Evolutionary conservation across 208 protist genomes (phyloP), one percentile per base, ranked within the genome.

Genomic region (Giardia muris): DNA sequence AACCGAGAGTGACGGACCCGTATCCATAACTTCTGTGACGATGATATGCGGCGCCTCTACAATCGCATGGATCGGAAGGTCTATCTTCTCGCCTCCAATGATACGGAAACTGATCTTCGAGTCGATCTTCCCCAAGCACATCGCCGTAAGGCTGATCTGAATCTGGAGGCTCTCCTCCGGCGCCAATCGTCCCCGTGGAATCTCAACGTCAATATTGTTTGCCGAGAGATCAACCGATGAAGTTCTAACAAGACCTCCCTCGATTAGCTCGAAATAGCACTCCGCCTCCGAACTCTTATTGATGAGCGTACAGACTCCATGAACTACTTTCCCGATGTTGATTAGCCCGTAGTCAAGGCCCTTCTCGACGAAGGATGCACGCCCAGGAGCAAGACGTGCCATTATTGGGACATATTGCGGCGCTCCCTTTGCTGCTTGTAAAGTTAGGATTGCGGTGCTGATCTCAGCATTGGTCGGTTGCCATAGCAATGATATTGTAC

Each of bases 371-470:
- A 90, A 47, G 4, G n/a, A 2, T 0, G 87, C 87, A 4, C 48
- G 46, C 0, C 87, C 87, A 47, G 87, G 87, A 0, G 1, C n/a
- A 47, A 90, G 45, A 22, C 48, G n/a, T 4, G 10, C 4, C 30
- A 90, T 90, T 47, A 90, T 47, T 90, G 87, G 87, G 2, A 90
- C 44, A 45, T 90, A 90, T 46, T 45, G 42, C 4, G 42, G 19
- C 4, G 4, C 42, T 4, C 19, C 86, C 42, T 89, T 89, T 45
- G 4, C 42, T 4, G 42, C 4, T 43, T 10, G 42, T 46, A 89
- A 46, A 4, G 4, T 44, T 89, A 89, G 45, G 42, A 44, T 89
- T 46, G 4, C 42, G n/a, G 86, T 43, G 86, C 4, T 89, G 42
- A 89, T 89, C 4, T 10, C 22, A 46, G 4, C 86, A 46, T 89